Base-by-base conservation (phyloP, 2,329 filamentous ascomycete species). In the Ophioceras dolichostomum region DNA sequence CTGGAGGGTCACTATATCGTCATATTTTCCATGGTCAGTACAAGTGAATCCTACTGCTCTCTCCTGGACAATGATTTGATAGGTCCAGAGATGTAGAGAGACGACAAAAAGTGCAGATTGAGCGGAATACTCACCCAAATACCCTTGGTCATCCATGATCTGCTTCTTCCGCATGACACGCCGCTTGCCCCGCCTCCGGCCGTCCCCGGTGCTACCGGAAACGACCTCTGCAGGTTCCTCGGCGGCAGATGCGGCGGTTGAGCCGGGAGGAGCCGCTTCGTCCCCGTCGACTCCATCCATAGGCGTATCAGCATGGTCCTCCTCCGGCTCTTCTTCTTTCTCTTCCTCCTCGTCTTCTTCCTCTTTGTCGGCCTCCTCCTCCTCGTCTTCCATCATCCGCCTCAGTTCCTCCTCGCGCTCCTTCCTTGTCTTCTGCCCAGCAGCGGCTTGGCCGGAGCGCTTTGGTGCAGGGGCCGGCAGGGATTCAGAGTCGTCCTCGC, bases 81-180 rank as follows among this genome's bases (percentile, higher is more conserved):
- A n/a, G n/a, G n/a, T n/a, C 43, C 31, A 39, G 32, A 31, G 44
- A 33, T 24, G 17, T 21, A 17, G 41, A 29, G 5, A 32, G 12
- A 18, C 3, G 12, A 16, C 22, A 26, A 2, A 32, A 32, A 13
- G 10, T 5, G 4, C 16, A 19, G 22, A 10, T 6, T 19, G 16
- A 24, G 10, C 29, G 16, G 28, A 17, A 22, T 34, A 60, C 76
- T 57, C 67, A 88, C 84, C 83, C 42, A 95, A 70, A 56, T 93
- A 95, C 5, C 88, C 88, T 45, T 94, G 81, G 35, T 88, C 85
- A 46, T 95, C 88, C 55, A 87, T 80, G 39, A 82, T 72, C 32
- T 81, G 87, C 64, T 81, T 83, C 67, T 93, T 94, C 61, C 84
- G 87, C 74, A 83, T 85, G 7, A 95, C 74, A 48, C 80, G 76